Evolutionary conservation across 129 eudicot species (phyloP).

Genomic region (Heracleum sosnowskyi): DNA sequence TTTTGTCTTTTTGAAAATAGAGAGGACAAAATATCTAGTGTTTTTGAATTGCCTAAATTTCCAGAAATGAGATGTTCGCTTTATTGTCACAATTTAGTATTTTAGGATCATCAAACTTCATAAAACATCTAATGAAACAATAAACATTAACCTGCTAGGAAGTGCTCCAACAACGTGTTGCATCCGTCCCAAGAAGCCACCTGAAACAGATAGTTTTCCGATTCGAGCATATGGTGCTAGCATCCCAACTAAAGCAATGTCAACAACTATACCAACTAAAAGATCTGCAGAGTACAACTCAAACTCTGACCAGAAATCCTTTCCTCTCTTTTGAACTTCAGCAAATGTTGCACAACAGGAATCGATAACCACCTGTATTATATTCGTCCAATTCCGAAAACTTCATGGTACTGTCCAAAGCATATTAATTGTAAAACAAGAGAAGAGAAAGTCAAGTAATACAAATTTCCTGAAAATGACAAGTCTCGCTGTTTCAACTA

Average conservation of each 20-base stretch:
- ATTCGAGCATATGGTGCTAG: constrained; percentile 91
- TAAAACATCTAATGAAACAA: neutral
- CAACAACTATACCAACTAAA: constrained; percentile 90
- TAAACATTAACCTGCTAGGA: constrained; percentile 69
- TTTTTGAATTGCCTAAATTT: neutral
- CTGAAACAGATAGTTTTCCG: constrained; percentile 58
- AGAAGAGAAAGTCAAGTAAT: neutral
- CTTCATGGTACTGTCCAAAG: neutral
- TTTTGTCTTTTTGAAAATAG: neutral
- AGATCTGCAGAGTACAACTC: constrained; percentile 92
- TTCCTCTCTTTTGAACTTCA: constrained; percentile 84
- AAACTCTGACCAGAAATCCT: constrained; percentile 94
- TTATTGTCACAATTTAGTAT: neutral
- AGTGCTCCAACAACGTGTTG: constrained; percentile 57
- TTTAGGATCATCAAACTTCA: neutral
- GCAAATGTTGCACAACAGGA: constrained; percentile 97
- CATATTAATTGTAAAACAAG: neutral
- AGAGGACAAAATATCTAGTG: neutral
- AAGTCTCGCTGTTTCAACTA: neutral
- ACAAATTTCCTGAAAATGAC: neutral
- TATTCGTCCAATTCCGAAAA: neutral
- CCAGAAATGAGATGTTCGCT: neutral
- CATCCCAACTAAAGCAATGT: constrained; percentile 88
- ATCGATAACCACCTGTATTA: constrained; percentile 76
- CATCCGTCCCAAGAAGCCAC: constrained; percentile 59